Percentiles rank a stretch among this genome's conserved stretches.
phyloP scores from a whole-genome alignment of 805 yeast species.

The Ogataea trehaloabstinens region DNA sequence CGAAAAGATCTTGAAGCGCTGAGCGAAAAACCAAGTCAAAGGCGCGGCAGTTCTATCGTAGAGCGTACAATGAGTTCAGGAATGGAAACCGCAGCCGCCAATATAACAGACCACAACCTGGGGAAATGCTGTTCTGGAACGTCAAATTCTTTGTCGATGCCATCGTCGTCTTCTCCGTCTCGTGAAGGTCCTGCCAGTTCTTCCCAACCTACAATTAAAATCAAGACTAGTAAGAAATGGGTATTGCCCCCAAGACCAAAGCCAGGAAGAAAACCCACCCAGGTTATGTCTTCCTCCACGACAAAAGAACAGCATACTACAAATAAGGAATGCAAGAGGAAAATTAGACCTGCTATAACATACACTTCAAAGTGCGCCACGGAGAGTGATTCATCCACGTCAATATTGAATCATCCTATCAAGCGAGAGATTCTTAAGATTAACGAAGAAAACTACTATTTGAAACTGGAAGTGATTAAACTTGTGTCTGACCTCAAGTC shows the following conservation, averaged over 20 bases:
- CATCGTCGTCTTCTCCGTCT: slow-evolving; percentile 11
- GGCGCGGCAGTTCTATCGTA: neutral
- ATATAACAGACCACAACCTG: neutral
- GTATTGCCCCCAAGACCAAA: slow-evolving; percentile 83
- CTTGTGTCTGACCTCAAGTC: slow-evolving; percentile 43
- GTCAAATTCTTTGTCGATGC: slow-evolving; percentile 13
- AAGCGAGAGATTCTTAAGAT: slow-evolving; percentile 41
- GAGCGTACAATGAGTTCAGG: neutral
- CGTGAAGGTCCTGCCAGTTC: slow-evolving; percentile 5
- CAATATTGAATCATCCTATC: slow-evolving; percentile 30
- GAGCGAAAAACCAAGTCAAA: neutral
- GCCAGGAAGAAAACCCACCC: slow-evolving; percentile 59
- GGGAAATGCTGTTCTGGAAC: slow-evolving; percentile 6
- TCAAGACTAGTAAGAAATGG: slow-evolving; percentile 75
- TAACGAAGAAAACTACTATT: slow-evolving; percentile 43
- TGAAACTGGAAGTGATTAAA: slow-evolving; percentile 43
- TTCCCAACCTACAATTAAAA: slow-evolving; percentile 25
- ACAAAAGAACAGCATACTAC: slow-evolving; percentile 7
- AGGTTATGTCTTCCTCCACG: slow-evolving; percentile 5
- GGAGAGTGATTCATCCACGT: neutral
- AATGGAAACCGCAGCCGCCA: neutral
- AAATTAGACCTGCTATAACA: slow-evolving; percentile 4
- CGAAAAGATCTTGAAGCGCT: no score
- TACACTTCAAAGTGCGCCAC: slow-evolving; percentile 1
- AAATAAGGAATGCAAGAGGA: slow-evolving; percentile 12